phyloP scores from a whole-genome alignment of 768 basidiomycete species.

The Leccinellum luteum region DNA sequence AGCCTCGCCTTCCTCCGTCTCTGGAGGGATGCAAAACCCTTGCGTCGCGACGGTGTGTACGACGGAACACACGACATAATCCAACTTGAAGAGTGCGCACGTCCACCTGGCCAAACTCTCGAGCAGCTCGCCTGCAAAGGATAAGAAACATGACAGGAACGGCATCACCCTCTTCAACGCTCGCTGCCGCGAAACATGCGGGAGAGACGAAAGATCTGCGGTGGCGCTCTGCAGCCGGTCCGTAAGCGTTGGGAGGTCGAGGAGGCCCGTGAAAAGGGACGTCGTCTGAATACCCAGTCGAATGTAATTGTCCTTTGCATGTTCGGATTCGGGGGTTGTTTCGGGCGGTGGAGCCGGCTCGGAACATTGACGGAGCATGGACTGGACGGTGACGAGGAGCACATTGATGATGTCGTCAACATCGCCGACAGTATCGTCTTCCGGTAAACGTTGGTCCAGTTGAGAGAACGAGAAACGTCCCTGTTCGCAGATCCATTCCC shows the following conservation, averaged over 20 bases:
- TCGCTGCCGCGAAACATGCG: constrained; percentile 32
- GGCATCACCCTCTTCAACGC: constrained; percentile 56
- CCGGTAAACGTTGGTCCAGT: not conserved
- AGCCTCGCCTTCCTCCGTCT: constrained; percentile 55
- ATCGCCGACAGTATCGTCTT: constrained; percentile 4
- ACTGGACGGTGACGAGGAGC: constrained; percentile 66
- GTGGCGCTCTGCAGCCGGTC: constrained; percentile 42
- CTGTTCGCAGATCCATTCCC: constrained; percentile 32
- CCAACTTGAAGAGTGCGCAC: constrained; percentile 79
- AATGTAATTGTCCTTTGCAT: constrained; percentile 48
- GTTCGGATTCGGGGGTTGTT: constrained; percentile 25
- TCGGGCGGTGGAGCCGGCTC: constrained; percentile 9
- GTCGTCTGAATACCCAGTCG: constrained; percentile 44
- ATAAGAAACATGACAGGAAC: constrained; percentile 67
- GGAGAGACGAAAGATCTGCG: constrained; percentile 34
- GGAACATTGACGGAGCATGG: constrained; percentile 44
- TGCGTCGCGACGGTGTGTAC: constrained; percentile 72
- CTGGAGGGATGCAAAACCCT: constrained; percentile 92
- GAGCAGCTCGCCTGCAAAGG: constrained; percentile 59
- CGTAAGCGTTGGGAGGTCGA: constrained; percentile 46
- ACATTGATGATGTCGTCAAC: constrained; percentile 53
- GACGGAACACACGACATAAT: constrained; percentile 71
- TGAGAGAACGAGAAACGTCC: constrained; percentile 20
- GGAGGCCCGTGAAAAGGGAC: constrained; percentile 44
- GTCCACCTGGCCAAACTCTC: constrained; percentile 59